These are phyloP conservation scores for Bipolaris cookei DNA, from an alignment of 2,329 filamentous ascomycete species.

Conservation along the genomic window DNA sequence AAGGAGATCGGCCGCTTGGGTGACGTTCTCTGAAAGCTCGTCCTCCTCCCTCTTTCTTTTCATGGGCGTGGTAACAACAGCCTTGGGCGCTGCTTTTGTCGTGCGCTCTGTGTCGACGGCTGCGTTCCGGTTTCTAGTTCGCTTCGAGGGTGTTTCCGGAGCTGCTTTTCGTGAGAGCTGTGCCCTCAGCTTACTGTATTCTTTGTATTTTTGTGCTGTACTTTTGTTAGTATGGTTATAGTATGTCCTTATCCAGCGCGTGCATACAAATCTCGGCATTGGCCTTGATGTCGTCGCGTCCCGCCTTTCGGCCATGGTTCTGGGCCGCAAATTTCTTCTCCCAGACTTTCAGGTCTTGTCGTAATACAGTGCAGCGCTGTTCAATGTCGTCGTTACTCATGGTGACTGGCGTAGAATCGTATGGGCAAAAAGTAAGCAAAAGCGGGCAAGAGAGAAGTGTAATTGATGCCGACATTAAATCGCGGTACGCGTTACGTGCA, in stretches of 20 bases:
- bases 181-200: slow-evolving; percentile 69
- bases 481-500: slow-evolving; percentile 41
- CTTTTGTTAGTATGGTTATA: slow-evolving; percentile 17
- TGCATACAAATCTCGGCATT: slow-evolving; percentile 71
- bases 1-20: slow-evolving; percentile 23
- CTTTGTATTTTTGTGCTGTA: slow-evolving; percentile 74
- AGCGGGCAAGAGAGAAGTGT: slow-evolving; percentile 20
- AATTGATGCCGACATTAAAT: slow-evolving; percentile 28
- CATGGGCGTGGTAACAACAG: slow-evolving; percentile 33
- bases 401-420: slow-evolving; percentile 19
- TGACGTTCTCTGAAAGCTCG: slow-evolving; percentile 17
- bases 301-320: slow-evolving; percentile 72
- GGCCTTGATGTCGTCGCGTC: slow-evolving; percentile 76
- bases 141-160: slow-evolving; percentile 45
- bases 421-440: slow-evolving; percentile 13
- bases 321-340: slow-evolving; percentile 69
- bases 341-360: slow-evolving; percentile 75
- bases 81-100: slow-evolving; percentile 31
- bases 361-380: slow-evolving; percentile 85
- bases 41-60: slow-evolving; percentile 43
- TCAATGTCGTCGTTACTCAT: slow-evolving; percentile 41
- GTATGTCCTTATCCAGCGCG: neutral
- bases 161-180: slow-evolving; percentile 34
- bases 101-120: slow-evolving; percentile 33
- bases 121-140: slow-evolving; percentile 27